Evolutionary conservation across 768 basidiomycete genomes (phyloP).

Genomic region (Melanogaster broomeanus): DNA sequence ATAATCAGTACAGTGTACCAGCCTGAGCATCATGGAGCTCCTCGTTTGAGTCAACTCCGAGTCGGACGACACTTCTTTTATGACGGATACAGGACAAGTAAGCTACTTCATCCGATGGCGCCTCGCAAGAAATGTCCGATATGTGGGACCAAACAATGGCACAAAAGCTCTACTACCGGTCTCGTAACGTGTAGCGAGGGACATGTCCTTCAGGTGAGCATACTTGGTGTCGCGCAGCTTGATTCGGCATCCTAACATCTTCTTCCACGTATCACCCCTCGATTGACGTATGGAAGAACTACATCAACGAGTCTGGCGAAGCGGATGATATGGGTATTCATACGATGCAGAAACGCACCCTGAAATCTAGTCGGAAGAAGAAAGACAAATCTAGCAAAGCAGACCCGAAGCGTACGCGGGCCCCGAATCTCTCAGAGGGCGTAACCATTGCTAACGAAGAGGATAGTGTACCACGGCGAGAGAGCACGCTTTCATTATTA

Average conservation of each 20-base stretch:
- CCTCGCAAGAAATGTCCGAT: slow-evolving; percentile 67
- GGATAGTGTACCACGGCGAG: slow-evolving; percentile 79
- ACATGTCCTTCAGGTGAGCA: slow-evolving; percentile 79
- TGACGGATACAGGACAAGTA: neutral
- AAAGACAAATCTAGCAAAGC: slow-evolving; percentile 50
- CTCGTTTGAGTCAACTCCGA: neutral
- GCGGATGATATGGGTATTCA: slow-evolving; percentile 64
- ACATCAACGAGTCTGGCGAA: slow-evolving; percentile 78
- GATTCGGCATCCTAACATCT: neutral
- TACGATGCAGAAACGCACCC: slow-evolving; percentile 60
- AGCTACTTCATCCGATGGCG: slow-evolving; percentile 44
- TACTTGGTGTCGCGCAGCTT: neutral
- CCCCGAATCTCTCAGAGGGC: neutral
- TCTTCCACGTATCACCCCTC: neutral
- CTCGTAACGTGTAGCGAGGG: slow-evolving; percentile 88
- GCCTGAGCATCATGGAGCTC: too few relatives aligned
- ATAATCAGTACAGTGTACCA: too few relatives aligned
- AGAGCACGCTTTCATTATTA: slow-evolving; percentile 80
- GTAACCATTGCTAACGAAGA: neutral
- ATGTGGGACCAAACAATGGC: slow-evolving; percentile 86
- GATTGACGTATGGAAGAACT: slow-evolving; percentile 52
- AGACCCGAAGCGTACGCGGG: slow-evolving; percentile 57
- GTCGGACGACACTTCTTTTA: neutral
- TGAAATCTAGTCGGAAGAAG: slow-evolving; percentile 59
- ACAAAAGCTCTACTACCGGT: slow-evolving; percentile 81